Percentiles rank a stretch among this genome's conserved stretches.
Conservation (phyloP, 306 rosid species). For the Ammopiptanthus mongolicus region DNA sequence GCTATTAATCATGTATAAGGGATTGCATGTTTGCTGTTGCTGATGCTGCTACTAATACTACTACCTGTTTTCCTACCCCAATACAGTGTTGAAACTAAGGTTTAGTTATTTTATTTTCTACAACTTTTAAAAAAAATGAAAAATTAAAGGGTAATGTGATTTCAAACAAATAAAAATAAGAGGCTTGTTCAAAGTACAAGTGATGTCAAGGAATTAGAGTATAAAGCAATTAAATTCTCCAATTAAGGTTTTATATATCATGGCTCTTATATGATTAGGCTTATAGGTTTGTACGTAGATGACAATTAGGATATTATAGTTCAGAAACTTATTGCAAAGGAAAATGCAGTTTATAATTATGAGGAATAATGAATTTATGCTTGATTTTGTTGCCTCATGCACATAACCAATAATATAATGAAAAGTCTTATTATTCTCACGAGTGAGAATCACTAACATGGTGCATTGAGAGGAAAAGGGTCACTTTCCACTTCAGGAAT, state of each 20-base stretch:
- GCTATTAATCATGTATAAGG: neutral
- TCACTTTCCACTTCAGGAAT: slow-evolving; percentile 34
- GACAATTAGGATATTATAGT: neutral
- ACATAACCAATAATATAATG: slow-evolving; percentile 44
- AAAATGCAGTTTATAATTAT: slow-evolving; percentile 21
- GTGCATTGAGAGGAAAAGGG: slow-evolving; percentile 26
- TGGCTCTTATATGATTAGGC: too few species aligned
- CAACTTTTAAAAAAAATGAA: too few species aligned
- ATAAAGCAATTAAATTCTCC: too few species aligned
- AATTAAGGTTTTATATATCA: too few species aligned
- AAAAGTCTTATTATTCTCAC: slow-evolving; percentile 30
- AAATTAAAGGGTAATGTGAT: too few species aligned
- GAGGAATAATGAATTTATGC: slow-evolving; percentile 22
- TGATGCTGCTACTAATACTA: too few species aligned
- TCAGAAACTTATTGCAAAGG: neutral
- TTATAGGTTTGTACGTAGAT: neutral
- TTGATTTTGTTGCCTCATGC: slow-evolving; percentile 36
- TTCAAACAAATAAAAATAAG: too few species aligned
- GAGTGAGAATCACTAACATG: slow-evolving; percentile 15
- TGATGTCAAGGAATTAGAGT: too few species aligned
- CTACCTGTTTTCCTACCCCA: neutral
- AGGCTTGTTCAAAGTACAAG: too few species aligned
- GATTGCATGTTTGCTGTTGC: neutral
- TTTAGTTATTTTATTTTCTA: too few species aligned
- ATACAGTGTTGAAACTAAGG: neutral